Base-by-base conservation (phyloP, 2,329 filamentous ascomycete species). In the Pseudocercospora pini-densiflorae region DNA sequence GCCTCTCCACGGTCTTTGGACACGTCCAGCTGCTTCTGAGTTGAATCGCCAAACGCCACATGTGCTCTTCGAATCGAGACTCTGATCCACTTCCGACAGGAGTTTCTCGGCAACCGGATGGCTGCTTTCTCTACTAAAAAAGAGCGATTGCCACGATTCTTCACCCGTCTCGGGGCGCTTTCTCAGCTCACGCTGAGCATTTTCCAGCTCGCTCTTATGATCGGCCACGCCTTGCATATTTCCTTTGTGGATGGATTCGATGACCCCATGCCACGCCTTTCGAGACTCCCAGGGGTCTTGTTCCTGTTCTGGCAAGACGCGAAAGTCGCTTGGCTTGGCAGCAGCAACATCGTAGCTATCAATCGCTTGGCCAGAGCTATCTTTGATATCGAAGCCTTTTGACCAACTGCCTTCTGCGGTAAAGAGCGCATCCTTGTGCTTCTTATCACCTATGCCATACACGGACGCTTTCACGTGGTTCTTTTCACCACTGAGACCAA, bases 11-110 rank as follows among this genome's bases (percentile, higher is more conserved):
- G 75, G 76, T 53, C 72, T 70, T 58, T 74, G 62, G 51, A 74
- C 45, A 6, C 57, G 64, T 53, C 61, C 67, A 7, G 81, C 84
- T 71, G 83, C 84, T 63, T 81, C 76, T 62, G 81, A 75, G 78
- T 90, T 86, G 75, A 89, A 92, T 67, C 85, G 81, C 90, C 90
- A 92, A 36, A 92, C 83, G 0, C 90, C 90, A 63, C 86, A 86
- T 1, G 89, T 91, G 78, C 88, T 88, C 54, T 86, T 84, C 43
- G 83, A 79, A 65, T 90, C 88, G 24, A 88, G 72, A 23, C 45
- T 59, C 66, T 73, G 54, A 8, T 72, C 75, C 68, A 82, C 77
- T 68, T 82, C 70, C 43, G 62, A 63, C 54, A 75, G 54, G 45
- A 79, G 66, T 63, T 71, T 74, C 64, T 76, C 70, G n/a, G 75